Evolutionary conservation across 2,329 filamentous ascomycete genomes (phyloP).

Genomic region (Fusarium floridanum): DNA sequence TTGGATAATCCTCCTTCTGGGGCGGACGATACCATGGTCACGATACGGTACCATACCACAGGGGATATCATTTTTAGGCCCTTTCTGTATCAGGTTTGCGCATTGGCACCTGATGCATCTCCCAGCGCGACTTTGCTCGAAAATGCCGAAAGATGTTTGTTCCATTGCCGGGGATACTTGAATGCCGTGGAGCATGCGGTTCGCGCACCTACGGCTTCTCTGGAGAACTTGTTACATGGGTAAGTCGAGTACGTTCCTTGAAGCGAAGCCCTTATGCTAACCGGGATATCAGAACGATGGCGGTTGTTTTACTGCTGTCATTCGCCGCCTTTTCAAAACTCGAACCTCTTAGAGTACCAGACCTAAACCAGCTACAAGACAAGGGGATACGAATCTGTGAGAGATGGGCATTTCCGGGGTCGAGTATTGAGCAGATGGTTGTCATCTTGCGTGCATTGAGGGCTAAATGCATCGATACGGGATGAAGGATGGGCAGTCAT

Average conservation of each 20-base stretch:
- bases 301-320: constrained; percentile 30
- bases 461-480: constrained; percentile 38
- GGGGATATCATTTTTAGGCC: constrained; percentile 38
- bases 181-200: constrained; percentile 33
- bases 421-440: constrained; percentile 41
- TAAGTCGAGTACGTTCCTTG: not conserved
- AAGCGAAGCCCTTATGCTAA: not conserved
- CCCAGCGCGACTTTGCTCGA: constrained; percentile 19
- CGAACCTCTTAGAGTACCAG: constrained; percentile 25
- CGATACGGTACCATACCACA: constrained; percentile 34
- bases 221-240: constrained; percentile 38
- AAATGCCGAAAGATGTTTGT: constrained; percentile 34
- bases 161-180: constrained; percentile 31
- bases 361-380: constrained; percentile 34
- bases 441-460: constrained; percentile 34
- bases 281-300: constrained; percentile 19
- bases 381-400: constrained; percentile 38
- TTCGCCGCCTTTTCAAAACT: constrained; percentile 35
- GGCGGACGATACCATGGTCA: constrained; percentile 34
- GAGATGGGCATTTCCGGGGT: constrained; percentile 36
- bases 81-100: constrained; percentile 35
- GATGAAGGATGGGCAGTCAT: not conserved
- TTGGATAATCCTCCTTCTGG: constrained; percentile 14
- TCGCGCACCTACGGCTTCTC: constrained; percentile 13
- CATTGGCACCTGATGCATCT: not conserved